Percentiles rank a stretch among this genome's conserved stretches.
Conservation (phyloP, 768 basidiomycete genomes). For the Lentinula detonsa region DNA sequence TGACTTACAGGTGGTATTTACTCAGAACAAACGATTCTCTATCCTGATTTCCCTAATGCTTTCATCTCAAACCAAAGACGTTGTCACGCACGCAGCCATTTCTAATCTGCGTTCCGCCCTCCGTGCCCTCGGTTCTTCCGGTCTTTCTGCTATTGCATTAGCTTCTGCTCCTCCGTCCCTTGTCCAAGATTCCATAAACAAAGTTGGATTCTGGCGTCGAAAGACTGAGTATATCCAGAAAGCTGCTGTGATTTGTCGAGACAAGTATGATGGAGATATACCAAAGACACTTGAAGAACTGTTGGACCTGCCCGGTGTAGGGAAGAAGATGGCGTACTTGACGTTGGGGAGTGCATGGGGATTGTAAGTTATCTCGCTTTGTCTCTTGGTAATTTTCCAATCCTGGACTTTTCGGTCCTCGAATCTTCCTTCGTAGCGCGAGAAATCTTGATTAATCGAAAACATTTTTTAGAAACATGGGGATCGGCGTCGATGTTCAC, state of each 20-base stretch:
- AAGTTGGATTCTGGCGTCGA: conserved; percentile 90
- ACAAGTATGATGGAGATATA: conserved; percentile 77
- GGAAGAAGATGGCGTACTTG: conserved; percentile 95
- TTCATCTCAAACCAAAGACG: conserved; percentile 93
- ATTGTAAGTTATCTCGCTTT: conserved; percentile 40
- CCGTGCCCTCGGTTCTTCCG: conserved; percentile 42
- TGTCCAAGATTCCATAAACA: conserved; percentile 74
- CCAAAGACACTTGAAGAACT: conserved; percentile 87
- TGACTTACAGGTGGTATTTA: not conserved
- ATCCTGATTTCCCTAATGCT: conserved; percentile 93
- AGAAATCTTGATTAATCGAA: not conserved
- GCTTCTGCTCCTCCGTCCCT: conserved; percentile 52
- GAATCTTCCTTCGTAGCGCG: not conserved
- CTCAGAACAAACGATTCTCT: conserved; percentile 73
- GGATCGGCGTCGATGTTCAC: conserved; percentile 95
- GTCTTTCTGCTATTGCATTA: conserved; percentile 68
- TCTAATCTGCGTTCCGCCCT: conserved; percentile 64
- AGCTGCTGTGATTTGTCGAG: conserved; percentile 60
- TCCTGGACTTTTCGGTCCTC: not conserved
- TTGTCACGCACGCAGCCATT: conserved; percentile 79
- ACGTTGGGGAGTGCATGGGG: conserved; percentile 82
- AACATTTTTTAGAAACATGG: conserved; percentile 56
- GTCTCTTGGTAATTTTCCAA: not conserved
- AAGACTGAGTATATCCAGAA: conserved; percentile 82
- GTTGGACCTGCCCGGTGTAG: conserved; percentile 84